Base-by-base conservation (phyloP, 192 early-diverging fungal genomes). In the Backusella westeae region DNA sequence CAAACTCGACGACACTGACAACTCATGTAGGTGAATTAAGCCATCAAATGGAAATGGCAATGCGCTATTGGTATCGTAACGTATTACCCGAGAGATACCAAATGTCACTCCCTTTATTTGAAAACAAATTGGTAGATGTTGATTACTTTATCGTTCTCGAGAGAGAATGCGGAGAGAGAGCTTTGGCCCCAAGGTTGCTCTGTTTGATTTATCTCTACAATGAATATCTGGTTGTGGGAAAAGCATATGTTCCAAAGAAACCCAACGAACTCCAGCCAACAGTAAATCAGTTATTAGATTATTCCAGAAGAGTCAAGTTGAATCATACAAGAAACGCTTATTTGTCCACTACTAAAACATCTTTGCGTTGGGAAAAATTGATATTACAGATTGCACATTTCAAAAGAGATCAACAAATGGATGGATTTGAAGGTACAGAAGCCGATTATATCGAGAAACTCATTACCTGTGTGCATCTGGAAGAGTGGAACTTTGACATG, bases 1-100 rank as follows among this genome's bases (percentile, higher is more conserved):
- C 3, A 39, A 10, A 41, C n/a, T 21, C 36, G 2, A 36, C 7
- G 10, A 38, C 67, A 23, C 17, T 69, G 17, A 19, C 34, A 21
- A 36, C 35, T 39, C 39, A 21, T 14, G 35, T 39, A 10, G 35
- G 67, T 41, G 35, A 69, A 41, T 69, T 69, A 8, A 38, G 38
- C 9, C 67, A 69, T 41, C 67, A 69, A 36, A 38, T 38, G 34
- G 36, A 69, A 36, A 69, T 69, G 67, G 1, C 67, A 38, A 75
- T 75, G 67, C 42, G 74, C 3, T n/a, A 69, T 69, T 75, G 74
- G 74, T 75, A 75, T 14, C 17, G 67, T 4, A 42, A 41, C n/a
- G 49, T 67, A 15, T 46, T 75, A 38, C 74, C 74, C 3, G 3
- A 67, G 17, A 34, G 38, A 23, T 69, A 69, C 9, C 74, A 68